phyloP scores from a whole-genome alignment of 1,284 basidiomycete genomes.

The Afroboletus lepidellus region DNA sequence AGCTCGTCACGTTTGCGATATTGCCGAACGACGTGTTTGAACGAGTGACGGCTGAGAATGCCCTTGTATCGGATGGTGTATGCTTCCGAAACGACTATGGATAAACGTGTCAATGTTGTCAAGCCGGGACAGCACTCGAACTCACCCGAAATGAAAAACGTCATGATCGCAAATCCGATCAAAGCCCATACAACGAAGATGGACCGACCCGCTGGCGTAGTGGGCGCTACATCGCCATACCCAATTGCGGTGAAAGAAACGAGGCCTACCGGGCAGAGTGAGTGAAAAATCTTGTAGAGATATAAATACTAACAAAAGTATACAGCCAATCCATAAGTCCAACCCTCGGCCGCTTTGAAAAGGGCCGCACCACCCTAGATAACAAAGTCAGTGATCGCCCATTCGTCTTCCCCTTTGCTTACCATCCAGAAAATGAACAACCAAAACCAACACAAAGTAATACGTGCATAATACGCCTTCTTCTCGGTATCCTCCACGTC shows the following conservation, averaged over 20 bases:
- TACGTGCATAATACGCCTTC: constrained; percentile 48
- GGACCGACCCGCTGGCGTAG: constrained; percentile 65
- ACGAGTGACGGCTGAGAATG: constrained; percentile 45
- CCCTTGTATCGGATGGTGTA: constrained; percentile 55
- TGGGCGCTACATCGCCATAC: constrained; percentile 66
- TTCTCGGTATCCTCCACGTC: constrained; percentile 36
- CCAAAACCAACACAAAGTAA: constrained; percentile 44
- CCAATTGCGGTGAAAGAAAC: constrained; percentile 68
- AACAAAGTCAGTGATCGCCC: neutral
- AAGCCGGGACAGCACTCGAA: neutral
- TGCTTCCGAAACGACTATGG: constrained; percentile 61
- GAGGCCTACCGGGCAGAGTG: constrained; percentile 40
- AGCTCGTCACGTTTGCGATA: constrained; percentile 37
- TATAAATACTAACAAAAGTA: constrained; percentile 63
- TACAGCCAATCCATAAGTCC: constrained; percentile 52
- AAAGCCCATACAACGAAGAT: constrained; percentile 84
- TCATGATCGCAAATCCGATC: constrained; percentile 73
- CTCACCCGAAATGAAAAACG: constrained; percentile 65
- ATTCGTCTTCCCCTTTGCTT: constrained; percentile 14
- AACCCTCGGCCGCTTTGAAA: constrained; percentile 52
- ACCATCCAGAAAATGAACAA: constrained; percentile 63
- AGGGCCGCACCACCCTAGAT: constrained; percentile 52
- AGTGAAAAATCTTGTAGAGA: constrained; percentile 5
- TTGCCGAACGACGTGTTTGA: constrained; percentile 48
- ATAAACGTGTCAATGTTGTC: constrained; percentile 4